These are phyloP conservation scores for Lanmaoa pseudosensibilis DNA, from an alignment of 768 basidiomycete species.

Conservation along the genomic window DNA sequence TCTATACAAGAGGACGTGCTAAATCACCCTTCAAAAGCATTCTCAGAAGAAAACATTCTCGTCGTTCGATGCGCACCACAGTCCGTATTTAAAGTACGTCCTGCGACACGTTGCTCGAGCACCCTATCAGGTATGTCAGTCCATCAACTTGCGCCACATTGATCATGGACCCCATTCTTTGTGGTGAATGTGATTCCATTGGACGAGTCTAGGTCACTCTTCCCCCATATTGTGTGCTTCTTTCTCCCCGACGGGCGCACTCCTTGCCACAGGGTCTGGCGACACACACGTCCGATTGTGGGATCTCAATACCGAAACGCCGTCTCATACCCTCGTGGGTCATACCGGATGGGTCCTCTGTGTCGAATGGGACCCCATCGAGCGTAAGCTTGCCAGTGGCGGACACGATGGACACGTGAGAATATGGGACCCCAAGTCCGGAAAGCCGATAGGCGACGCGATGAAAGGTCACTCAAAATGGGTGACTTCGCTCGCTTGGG, in stretches of 20 bases:
- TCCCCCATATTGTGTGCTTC: constrained; percentile 93
- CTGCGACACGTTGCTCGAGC: constrained; percentile 91
- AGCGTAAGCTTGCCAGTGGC: constrained; percentile 87
- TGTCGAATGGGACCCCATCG: constrained; percentile 95
- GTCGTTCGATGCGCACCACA: constrained; percentile 91
- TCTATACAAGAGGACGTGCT: constrained; percentile 84
- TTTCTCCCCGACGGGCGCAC: constrained; percentile 90
- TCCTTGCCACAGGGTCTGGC: constrained; percentile 93
- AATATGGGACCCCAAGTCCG: constrained; percentile 92
- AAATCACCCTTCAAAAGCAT: constrained; percentile 63
- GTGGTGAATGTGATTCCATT: constrained; percentile 5
- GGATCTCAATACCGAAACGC: constrained; percentile 92
- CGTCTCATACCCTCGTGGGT: constrained; percentile 81
- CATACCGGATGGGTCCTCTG: constrained; percentile 97
- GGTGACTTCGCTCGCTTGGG: constrained; percentile 95
- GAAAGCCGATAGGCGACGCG: constrained; percentile 84
- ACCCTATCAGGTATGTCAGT: constrained; percentile 71
- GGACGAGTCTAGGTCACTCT: constrained; percentile 63
- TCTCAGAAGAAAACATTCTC: constrained; percentile 85
- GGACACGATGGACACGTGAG: constrained; percentile 93
- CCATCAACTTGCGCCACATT: constrained; percentile 1
- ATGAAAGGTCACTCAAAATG: constrained; percentile 94
- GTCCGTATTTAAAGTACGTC: constrained; percentile 91
- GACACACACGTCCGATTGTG: constrained; percentile 92
- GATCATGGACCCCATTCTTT: constrained; percentile 7